Evolutionary conservation across 305 asterid genomes (phyloP), one percentile per base, ranked within the genome.

Genomic region (Galium porrigens): DNA sequence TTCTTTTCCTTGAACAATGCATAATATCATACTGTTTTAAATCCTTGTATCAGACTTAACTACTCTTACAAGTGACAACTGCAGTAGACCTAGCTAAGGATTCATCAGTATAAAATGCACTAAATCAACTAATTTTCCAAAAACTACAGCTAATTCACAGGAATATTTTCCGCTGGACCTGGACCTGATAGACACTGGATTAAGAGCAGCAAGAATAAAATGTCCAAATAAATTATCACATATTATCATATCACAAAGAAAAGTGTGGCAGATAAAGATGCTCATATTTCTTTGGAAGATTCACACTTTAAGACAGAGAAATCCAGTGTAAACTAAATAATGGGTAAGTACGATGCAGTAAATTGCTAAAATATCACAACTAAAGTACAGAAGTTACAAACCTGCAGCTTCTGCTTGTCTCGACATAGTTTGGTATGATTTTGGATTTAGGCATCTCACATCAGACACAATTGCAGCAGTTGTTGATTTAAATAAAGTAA

Each of bases 381-480:
- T 44, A 55, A 37, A 61, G 22, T 12, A 33, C 15, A 54, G n/a
- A 29, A 77, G 72, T 68, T 68, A 66, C 75, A 55, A 78, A 89
- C 98, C 99, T 68, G 99, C 99, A 78, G 99, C 99, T 83, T 92
- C 99, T 56, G 97, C 99, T 71, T 92, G 99, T 78, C 94, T 81
- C 34, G 95, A 87, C 72, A 92, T 79, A 63, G 87, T 85, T 65
- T 80, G 81, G 61, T 84, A 85, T 20, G 94, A 80, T 29, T 91
- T 70, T 55, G 88, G 89, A 78, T 81, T 86, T 73, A 79, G 60
- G 80, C 88, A 82, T 77, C 78, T 74, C 63, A 81, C 87, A 58
- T 84, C 82, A 12, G 95, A 82, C 68, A 69, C 68, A 75, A 72
- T 80, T 44, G 87, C 84, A 68, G 85, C 74, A 61, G 94, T 85